These are phyloP conservation scores for Entomortierella chlamydospora DNA, from an alignment of 192 early-diverging fungal species.

Conservation along the genomic window DNA sequence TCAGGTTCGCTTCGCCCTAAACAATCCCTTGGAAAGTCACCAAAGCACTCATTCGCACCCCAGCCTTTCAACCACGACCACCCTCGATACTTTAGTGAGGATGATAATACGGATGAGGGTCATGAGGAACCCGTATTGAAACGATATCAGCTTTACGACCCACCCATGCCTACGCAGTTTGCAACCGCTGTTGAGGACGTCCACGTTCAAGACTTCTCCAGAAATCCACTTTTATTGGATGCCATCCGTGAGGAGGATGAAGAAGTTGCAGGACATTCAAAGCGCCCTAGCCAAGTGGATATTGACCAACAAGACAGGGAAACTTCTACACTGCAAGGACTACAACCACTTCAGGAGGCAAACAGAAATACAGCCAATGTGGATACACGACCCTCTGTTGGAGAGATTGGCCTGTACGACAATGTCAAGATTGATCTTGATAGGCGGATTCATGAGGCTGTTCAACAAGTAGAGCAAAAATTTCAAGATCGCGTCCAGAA, in stretches of 20 bases:
- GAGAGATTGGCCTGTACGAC: not conserved
- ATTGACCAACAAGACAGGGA: not conserved
- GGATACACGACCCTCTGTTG: not conserved
- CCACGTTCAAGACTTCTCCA: not conserved
- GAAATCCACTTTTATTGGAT: not conserved
- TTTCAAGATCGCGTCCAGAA: slow-evolving; percentile 9
- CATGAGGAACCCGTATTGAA: slow-evolving; percentile 1
- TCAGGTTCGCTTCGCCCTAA: no score
- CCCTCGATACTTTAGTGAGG: slow-evolving; percentile 4
- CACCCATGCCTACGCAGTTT: not conserved
- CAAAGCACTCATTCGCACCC: not conserved
- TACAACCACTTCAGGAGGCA: slow-evolving; percentile 24
- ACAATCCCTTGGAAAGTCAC: no score
- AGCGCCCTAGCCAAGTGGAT: not conserved
- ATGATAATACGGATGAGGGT: not conserved
- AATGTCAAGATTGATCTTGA: slow-evolving; percentile 7
- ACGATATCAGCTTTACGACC: slow-evolving; percentile 25
- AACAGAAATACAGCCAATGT: slow-evolving; percentile 2
- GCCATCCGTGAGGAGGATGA: slow-evolving; percentile 22
- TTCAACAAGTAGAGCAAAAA: slow-evolving; percentile 13
- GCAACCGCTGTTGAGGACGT: not conserved
- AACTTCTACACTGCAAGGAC: not conserved
- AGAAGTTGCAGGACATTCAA: slow-evolving; percentile 1
- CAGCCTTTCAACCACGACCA: slow-evolving; percentile 4
- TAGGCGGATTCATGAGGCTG: slow-evolving; percentile 12